Conservation (phyloP, 1,284 basidiomycete species). For the Phellopilus nigrolimitatus region DNA sequence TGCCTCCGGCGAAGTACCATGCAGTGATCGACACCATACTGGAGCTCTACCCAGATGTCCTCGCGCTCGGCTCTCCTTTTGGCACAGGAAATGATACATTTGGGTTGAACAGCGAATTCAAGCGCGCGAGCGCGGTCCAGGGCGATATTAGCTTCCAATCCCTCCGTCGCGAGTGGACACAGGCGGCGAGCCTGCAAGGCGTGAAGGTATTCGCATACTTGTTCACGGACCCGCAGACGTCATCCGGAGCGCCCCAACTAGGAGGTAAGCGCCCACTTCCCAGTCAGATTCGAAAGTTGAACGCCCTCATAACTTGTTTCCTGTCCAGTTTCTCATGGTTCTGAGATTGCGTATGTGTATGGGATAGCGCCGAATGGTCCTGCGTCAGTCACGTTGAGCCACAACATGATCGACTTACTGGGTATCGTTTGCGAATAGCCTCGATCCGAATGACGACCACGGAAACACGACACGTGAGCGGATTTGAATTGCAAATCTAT, state of each 20-base stretch:
- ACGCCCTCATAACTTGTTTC: not conserved
- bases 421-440: conserved; percentile 26
- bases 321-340: conserved; percentile 34
- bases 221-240: conserved; percentile 40
- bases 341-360: conserved; percentile 40
- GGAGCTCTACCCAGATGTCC: conserved; percentile 44
- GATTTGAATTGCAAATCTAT: conserved; percentile 1
- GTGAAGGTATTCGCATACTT: conserved; percentile 44
- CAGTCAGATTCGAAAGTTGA: not conserved
- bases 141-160: conserved; percentile 41
- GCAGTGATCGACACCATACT: conserved; percentile 31
- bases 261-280: conserved; percentile 30
- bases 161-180: conserved; percentile 37
- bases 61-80: conserved; percentile 45
- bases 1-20: conserved; percentile 24
- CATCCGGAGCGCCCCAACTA: conserved; percentile 19
- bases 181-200: conserved; percentile 33
- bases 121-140: conserved; percentile 39
- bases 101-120: conserved; percentile 39
- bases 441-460: too few relatives aligned
- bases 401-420: too few relatives aligned
- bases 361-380: conserved; percentile 28
- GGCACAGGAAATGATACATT: conserved; percentile 48
- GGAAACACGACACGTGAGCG: conserved; percentile 28
- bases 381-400: conserved; percentile 31